A percentile compares a stretch with the other conserved stretches of the same genome.
These are phyloP conservation scores for Lachnellula willkommii DNA, from an alignment of 2,329 filamentous ascomycete genomes.

Conservation along the genomic window DNA sequence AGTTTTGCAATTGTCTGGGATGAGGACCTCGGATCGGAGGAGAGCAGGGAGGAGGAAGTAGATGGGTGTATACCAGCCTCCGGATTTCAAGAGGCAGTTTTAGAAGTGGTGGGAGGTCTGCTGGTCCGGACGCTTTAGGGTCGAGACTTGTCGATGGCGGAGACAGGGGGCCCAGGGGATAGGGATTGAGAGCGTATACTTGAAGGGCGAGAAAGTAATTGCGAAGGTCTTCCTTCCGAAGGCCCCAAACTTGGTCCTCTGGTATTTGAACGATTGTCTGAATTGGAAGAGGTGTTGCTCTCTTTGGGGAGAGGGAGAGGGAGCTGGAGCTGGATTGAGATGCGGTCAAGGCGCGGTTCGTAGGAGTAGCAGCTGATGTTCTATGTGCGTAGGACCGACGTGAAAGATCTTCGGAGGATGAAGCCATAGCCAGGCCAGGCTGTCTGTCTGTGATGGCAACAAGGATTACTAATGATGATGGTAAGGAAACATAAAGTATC, in stretches of 20 bases:
- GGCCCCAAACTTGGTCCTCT: conserved; percentile 21
- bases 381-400: neutral
- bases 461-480: no score
- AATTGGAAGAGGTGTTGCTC: conserved; percentile 2
- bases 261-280: conserved; percentile 18
- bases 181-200: conserved; percentile 18
- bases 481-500: no score
- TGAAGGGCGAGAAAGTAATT: conserved; percentile 23
- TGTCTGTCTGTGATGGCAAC: neutral
- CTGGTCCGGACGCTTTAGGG: neutral
- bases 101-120: conserved; percentile 15
- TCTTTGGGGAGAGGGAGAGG: neutral
- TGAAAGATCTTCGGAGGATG: conserved; percentile 1
- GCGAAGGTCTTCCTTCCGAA: conserved; percentile 23
- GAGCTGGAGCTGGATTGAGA: conserved; percentile 1
- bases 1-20: conserved; percentile 26
- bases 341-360: conserved; percentile 12
- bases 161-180: conserved; percentile 4
- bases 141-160: conserved; percentile 1
- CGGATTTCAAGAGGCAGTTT: conserved; percentile 24
- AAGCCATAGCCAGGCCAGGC: neutral
- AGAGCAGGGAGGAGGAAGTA: conserved; percentile 11
- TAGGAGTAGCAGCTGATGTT: neutral
- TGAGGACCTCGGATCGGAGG: conserved; percentile 23
- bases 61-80: conserved; percentile 19